Evolutionary conservation across 805 yeast species (phyloP).

Genomic region (Suhomyces pyralidae): DNA sequence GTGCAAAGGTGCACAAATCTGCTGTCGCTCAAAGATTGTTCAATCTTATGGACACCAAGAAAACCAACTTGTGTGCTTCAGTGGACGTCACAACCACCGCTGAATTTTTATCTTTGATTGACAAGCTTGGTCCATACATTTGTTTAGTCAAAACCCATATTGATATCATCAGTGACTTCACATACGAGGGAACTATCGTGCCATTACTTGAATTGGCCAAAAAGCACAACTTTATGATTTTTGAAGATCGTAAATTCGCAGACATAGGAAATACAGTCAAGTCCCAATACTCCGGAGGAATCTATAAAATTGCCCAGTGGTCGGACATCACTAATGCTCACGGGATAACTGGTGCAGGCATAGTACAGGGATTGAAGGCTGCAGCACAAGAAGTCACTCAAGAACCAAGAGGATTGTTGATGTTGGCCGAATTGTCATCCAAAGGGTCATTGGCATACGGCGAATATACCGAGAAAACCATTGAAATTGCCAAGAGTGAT

Average conservation of each 20-base stretch:
- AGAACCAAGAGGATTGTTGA: constrained; percentile 85
- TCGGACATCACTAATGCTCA: constrained; percentile 97
- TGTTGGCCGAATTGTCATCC: constrained; percentile 94
- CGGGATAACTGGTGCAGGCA: constrained; percentile 94
- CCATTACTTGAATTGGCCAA: constrained; percentile 72
- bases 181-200: constrained; percentile 70
- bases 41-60: constrained; percentile 69
- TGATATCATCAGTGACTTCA: constrained; percentile 87
- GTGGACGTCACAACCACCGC: constrained; percentile 80
- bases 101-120: constrained; percentile 71
- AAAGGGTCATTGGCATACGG: constrained; percentile 94
- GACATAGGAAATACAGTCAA: constrained; percentile 98
- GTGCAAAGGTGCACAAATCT: constrained; percentile 71
- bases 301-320: constrained; percentile 88
- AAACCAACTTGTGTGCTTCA: constrained; percentile 91
- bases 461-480: constrained; percentile 81
- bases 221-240: constrained; percentile 85
- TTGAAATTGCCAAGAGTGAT: constrained; percentile 80
- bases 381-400: constrained; percentile 68
- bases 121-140: constrained; percentile 83
- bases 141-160: constrained; percentile 93
- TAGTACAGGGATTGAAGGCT: constrained; percentile 81
- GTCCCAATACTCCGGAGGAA: constrained; percentile 88
- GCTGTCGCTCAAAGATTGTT: constrained; percentile 78
- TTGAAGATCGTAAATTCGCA: constrained; percentile 97